phyloP scores from a whole-genome alignment of 2,329 filamentous ascomycete genomes.

The Aspergillus flavus region DNA sequence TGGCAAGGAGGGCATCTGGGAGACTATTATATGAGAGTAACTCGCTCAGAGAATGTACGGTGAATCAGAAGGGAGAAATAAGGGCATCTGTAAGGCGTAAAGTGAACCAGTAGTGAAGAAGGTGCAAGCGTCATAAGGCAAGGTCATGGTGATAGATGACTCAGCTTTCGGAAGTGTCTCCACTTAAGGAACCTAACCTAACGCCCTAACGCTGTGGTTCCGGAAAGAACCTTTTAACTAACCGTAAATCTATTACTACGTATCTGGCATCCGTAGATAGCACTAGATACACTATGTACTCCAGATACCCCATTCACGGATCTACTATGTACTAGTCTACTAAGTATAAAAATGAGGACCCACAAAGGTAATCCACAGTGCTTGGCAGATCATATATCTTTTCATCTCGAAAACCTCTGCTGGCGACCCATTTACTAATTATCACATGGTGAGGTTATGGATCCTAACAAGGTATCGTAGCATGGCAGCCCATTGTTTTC shows the following conservation, averaged over 20 bases:
- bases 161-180: slow-evolving; percentile 27
- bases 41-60: not conserved
- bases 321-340: not conserved
- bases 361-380: not conserved
- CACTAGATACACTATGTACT: not conserved
- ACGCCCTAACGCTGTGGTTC: not conserved
- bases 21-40: not conserved
- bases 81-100: not conserved
- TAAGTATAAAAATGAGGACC: not conserved
- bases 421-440: not conserved
- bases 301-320: not conserved
- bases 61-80: not conserved
- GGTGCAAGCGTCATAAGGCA: slow-evolving; percentile 40
- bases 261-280: not conserved
- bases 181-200: not conserved
- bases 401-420: too few relatives aligned
- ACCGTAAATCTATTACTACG: not conserved
- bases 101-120: slow-evolving; percentile 5
- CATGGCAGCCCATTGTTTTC: not conserved
- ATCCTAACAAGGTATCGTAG: not conserved
- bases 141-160: slow-evolving; percentile 40
- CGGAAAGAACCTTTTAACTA: not conserved
- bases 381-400: not conserved
- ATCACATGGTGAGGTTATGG: not conserved
- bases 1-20: not conserved